A percentile compares a stretch with the other conserved stretches of the same genome.
Evolutionary conservation across 805 yeast species (phyloP).

Genomic region (Kuraishia ogatae): DNA sequence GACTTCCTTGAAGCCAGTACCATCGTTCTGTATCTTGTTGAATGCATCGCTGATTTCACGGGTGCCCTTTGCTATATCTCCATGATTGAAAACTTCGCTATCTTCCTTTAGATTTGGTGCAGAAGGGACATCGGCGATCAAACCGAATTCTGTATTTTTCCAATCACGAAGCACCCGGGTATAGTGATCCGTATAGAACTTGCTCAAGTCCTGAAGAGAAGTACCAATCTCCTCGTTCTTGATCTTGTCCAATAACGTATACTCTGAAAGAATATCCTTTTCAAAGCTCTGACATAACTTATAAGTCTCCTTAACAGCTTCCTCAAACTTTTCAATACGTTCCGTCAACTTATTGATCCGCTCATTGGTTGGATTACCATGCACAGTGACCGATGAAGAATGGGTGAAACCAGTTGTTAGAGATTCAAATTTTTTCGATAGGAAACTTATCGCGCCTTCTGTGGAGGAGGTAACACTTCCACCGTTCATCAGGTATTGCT

Average conservation of each 20-base stretch:
- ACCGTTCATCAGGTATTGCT: conserved; percentile 25
- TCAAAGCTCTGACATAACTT: conserved; percentile 38
- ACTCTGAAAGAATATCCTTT: conserved; percentile 37
- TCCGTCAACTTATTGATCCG: conserved; percentile 28
- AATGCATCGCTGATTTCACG: neutral
- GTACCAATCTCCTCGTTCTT: conserved; percentile 70
- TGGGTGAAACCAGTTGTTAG: conserved; percentile 20
- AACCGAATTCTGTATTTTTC: conserved; percentile 41
- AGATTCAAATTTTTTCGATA: conserved; percentile 40
- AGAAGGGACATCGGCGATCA: neutral
- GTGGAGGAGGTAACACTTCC: conserved; percentile 25
- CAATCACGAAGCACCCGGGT: conserved; percentile 60
- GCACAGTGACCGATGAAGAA: neutral
- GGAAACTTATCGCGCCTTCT: conserved; percentile 24
- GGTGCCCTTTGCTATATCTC: conserved; percentile 19
- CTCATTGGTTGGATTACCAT: conserved; percentile 31
- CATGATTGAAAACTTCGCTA: conserved; percentile 15
- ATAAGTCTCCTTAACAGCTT: conserved; percentile 34
- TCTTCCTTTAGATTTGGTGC: conserved; percentile 12
- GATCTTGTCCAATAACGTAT: conserved; percentile 65
- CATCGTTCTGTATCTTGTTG: neutral
- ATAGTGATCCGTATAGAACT: conserved; percentile 68
- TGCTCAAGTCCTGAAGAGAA: conserved; percentile 65
- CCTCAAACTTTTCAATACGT: conserved; percentile 33
- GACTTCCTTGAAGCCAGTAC: too few species aligned